Evolutionary conservation across 257 asterid genomes (phyloP).

Genomic region (Nyctanthes arbortristis): DNA sequence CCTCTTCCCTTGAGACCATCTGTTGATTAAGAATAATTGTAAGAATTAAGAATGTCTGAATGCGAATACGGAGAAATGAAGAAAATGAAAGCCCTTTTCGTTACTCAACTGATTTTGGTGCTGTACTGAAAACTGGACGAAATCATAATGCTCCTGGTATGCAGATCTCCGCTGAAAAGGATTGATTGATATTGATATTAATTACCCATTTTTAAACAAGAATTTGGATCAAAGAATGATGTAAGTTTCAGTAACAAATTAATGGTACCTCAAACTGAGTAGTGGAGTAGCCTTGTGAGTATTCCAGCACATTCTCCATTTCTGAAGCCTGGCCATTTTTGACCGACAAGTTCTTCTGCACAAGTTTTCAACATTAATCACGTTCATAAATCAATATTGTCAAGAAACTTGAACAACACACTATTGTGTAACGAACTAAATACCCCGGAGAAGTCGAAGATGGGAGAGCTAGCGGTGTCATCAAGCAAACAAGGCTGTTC

Average conservation of each 20-base stretch:
- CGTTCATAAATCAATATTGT: too few species aligned
- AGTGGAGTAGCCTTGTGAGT: slow-evolving; percentile 84
- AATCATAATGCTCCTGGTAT: slow-evolving; percentile 48
- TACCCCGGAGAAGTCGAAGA: slow-evolving; percentile 55
- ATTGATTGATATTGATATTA: not conserved
- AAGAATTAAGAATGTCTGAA: not conserved
- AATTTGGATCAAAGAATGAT: not conserved
- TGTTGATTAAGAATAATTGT: too few species aligned
- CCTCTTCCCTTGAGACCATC: slow-evolving; percentile 62
- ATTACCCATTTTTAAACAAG: too few species aligned
- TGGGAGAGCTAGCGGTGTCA: slow-evolving; percentile 89
- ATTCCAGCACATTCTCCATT: slow-evolving; percentile 59
- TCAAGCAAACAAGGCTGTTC: slow-evolving; percentile 62
- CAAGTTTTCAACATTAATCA: slow-evolving; percentile 9
- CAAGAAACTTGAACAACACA: too few species aligned
- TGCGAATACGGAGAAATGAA: too few species aligned
- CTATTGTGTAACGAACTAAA: too few species aligned
- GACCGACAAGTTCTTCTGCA: slow-evolving; percentile 41
- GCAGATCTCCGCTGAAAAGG: slow-evolving; percentile 55
- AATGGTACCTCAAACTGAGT: slow-evolving; percentile 71
- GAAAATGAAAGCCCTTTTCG: not conserved
- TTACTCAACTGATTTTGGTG: slow-evolving; percentile 80
- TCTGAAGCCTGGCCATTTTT: slow-evolving; percentile 38
- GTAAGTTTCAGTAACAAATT: not conserved
- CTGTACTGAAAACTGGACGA: slow-evolving; percentile 47